Base-by-base conservation (phyloP, 2,329 filamentous ascomycete species). In the Penicillium fuscoglaucum region DNA sequence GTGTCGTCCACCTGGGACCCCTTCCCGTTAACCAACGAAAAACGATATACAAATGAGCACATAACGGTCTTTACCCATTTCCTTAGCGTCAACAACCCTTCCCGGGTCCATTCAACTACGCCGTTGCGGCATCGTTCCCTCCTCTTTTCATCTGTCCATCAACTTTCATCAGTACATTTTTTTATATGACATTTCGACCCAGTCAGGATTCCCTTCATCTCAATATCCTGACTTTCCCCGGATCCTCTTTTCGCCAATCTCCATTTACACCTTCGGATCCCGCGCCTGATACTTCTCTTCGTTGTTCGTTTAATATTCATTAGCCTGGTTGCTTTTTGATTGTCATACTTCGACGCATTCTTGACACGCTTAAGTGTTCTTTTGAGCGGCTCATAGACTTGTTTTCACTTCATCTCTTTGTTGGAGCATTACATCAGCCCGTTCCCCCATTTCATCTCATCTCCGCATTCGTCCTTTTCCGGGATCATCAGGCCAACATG, bases 21-120 rank as follows among this genome's bases (percentile, higher is more conserved):
- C 45, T 44, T 46, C 52, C 57, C 54, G 58, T 59, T 55, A 51
- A 65, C 59, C 66, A 64, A 63, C 58, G 64, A 62, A 67, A 53
- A 69, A 74, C 70, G 68, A 75, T 64, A 72, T 70, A 70, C 72
- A 66, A 71, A 76, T 76, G 73, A 72, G 69, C 68, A 68, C 64
- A 75, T 76, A 75, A 75, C 74, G 71, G 71, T 75, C 72, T 70
- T 68, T 72, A 68, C 66, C 63, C 56, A 57, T 69, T 72, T 71
- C 70, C 68, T 70, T 70, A 60, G 59, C 68, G 65, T 74, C 69
- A 57, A 68, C 59, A 66, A 65, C 28, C 61, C 60, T 60, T 45
- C 47, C 45, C 63, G 70, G 68, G 69, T 63, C 52, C 61, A 58
- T 61, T 59, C 61, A 66, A 60, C 60, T 64, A 67, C 70, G 68